These are phyloP conservation scores for Corymbia maculata DNA, from an alignment of 345 rosid genomes.

Conservation along the genomic window DNA sequence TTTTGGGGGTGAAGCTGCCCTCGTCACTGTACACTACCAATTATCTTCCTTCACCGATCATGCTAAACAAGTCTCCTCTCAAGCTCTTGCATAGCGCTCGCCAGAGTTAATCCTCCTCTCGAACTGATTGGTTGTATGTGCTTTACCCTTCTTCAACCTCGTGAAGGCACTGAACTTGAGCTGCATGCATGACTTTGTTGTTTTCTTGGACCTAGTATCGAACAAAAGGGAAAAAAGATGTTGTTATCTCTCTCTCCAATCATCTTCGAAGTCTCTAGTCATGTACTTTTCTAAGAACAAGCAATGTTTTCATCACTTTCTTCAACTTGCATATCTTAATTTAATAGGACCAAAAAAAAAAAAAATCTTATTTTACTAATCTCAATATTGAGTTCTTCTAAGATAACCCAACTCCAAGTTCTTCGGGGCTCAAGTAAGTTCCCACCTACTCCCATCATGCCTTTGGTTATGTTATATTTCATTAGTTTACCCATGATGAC, in stretches of 20 bases:
- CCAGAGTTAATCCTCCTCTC: not conserved
- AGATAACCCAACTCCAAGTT: not conserved
- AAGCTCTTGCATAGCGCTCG: not conserved
- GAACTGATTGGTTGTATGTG: not conserved
- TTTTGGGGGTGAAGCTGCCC: not conserved
- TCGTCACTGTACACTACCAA: accelerated
- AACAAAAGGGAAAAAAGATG: not conserved
- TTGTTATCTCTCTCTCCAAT: not conserved
- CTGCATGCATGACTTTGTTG: not conserved
- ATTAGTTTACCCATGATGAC: no score
- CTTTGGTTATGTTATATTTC: not conserved
- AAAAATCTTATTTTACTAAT: not conserved
- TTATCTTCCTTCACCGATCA: not conserved
- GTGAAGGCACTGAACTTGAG: not conserved
- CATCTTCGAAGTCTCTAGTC: not conserved
- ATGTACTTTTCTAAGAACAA: not conserved
- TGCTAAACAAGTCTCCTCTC: not conserved
- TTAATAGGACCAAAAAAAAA: no score
- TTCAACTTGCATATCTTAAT: not conserved
- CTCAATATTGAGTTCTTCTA: no score
- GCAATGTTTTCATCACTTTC: not conserved
- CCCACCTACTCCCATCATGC: not conserved
- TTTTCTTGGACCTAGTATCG: not conserved
- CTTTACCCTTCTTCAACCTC: not conserved
- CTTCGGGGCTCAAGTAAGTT: not conserved